Percentiles rank a stretch among this genome's conserved stretches.
Conservation (phyloP, 495 filamentous ascomycete genomes). For the Poronia punctata region DNA sequence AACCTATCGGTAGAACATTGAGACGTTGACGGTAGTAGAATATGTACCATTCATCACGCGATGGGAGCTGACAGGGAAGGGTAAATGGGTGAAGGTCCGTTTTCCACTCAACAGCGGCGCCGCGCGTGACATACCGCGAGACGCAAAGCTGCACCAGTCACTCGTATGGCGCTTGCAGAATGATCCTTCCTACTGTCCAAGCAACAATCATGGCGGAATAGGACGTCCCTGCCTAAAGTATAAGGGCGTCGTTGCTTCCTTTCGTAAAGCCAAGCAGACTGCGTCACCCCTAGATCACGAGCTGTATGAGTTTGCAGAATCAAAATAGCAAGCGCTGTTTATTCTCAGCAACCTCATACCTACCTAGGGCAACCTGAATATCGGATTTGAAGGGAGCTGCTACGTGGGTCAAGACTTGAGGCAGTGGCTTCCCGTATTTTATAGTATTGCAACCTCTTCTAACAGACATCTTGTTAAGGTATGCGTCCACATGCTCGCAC, state of each 20-base stretch:
- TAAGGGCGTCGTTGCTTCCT: slow-evolving; percentile 7
- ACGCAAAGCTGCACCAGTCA: slow-evolving; percentile 56
- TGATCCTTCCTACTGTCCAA: slow-evolving; percentile 53
- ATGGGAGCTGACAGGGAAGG: slow-evolving; percentile 22
- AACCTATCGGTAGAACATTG: background rate
- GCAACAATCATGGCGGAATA: slow-evolving; percentile 39
- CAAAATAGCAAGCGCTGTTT: too few relatives aligned
- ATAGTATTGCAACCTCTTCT: too few relatives aligned
- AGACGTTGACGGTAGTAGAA: slow-evolving; percentile 19
- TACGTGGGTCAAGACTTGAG: too few relatives aligned
- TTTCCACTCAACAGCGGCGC: slow-evolving; percentile 58
- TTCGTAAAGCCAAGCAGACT: slow-evolving; percentile 2
- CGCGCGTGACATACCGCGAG: slow-evolving; percentile 59
- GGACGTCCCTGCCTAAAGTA: slow-evolving; percentile 17
- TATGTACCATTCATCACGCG: slow-evolving; percentile 30
- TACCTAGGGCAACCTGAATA: too few relatives aligned
- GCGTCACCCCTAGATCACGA: too few relatives aligned
- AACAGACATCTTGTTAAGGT: too few relatives aligned
- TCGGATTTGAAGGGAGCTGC: too few relatives aligned
- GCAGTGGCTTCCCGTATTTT: too few relatives aligned
- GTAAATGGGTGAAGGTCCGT: slow-evolving; percentile 24
- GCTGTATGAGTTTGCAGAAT: too few relatives aligned
- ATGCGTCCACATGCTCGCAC: too few relatives aligned
- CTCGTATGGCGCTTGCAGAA: slow-evolving; percentile 56
- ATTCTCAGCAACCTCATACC: too few relatives aligned